Base-by-base conservation (phyloP, 2,329 filamentous ascomycete species). In the Rhytidhysteron rufulum region DNA sequence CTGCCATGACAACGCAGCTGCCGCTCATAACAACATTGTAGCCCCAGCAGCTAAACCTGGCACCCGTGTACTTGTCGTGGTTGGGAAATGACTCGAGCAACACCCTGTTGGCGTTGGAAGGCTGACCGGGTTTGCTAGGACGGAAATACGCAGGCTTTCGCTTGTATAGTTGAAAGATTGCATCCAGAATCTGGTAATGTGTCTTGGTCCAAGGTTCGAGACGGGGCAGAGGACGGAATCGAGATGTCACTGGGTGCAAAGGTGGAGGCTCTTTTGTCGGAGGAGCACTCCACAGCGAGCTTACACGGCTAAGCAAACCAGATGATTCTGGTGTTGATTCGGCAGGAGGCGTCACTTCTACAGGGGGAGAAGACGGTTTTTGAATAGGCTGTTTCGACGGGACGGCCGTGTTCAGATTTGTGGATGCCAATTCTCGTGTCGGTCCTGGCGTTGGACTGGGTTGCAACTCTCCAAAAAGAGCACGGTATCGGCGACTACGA, bases 201-300 rank as follows among this genome's bases (percentile, higher is more conserved):
- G 64, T 65, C 29, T 60, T 60, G 24, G 65, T 67, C 62, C 64
- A 68, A 4, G 65, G 65, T 31, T 65, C 55, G 15, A 61, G 30
- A 20, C 55, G 57, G 6, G 65, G 65, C 1, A 68, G 51, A 6
- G 50, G 48, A 4, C 48, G 36, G 36, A 58, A 50, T 31, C 54
- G 50, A 11, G 47, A 32, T 7, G 54, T 48, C 5, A 57, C 47
- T 1, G 62, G 63, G 27, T 63, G 61, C 2, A 43, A 31, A n/a
- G 40, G 43, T 27, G 45, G 41, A 8, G 52, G 37, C 11, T 41
- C n/a, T 2, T 47, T 27, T 6, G 42, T 39, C 7, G 39, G 31
- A n/a, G 42, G 18, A 20, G 33, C 33, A 31, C 32, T 32, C 40
- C 47, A 57, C 4, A 58, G 37, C 1, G 51, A 46, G 10, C 48